phyloP scores from a whole-genome alignment of 1,139 yeast genomes.

The Candida sanyaensis region DNA sequence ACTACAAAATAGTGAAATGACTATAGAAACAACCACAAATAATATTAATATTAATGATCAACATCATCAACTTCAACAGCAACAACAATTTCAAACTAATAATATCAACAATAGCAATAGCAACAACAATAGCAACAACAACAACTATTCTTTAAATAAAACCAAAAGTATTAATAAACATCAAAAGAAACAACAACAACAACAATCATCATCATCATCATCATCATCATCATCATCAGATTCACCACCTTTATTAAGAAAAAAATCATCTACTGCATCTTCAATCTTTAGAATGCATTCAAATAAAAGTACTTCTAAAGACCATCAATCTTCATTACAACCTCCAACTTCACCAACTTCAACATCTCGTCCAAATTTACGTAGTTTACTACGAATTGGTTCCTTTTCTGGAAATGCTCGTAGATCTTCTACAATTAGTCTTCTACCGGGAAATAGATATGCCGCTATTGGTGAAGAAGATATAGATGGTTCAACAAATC shows the following conservation, averaged over 20 bases:
- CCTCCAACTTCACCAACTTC: conserved; percentile 2
- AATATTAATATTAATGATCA: too few species aligned
- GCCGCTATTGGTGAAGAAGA: conserved; percentile 4
- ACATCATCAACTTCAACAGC: too few species aligned
- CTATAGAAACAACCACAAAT: conserved; percentile 14
- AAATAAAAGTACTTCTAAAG: not conserved
- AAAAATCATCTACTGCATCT: conserved; percentile 4
- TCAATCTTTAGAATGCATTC: conserved; percentile 2
- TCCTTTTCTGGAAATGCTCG: conserved; percentile 13
- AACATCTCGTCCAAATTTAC: conserved; percentile 10
- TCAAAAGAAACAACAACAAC: not conserved
- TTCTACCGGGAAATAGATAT: not conserved
- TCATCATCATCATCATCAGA: not conserved
- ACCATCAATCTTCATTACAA: conserved; percentile 1
- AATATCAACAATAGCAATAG: not conserved
- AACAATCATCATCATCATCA: not conserved
- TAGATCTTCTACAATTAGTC: conserved; percentile 13
- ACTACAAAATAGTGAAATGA: conserved; percentile 44
- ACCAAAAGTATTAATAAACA: too few species aligned
- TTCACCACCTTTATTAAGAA: conserved; percentile 3
- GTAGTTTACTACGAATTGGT: conserved; percentile 16
- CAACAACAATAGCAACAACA: not conserved
- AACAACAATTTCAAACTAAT: not conserved
- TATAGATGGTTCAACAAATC: not conserved
- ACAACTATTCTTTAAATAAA: not conserved